Evolutionary conservation across 2,329 filamentous ascomycete species (phyloP).

Genomic region (Trichoderma atroviride): DNA sequence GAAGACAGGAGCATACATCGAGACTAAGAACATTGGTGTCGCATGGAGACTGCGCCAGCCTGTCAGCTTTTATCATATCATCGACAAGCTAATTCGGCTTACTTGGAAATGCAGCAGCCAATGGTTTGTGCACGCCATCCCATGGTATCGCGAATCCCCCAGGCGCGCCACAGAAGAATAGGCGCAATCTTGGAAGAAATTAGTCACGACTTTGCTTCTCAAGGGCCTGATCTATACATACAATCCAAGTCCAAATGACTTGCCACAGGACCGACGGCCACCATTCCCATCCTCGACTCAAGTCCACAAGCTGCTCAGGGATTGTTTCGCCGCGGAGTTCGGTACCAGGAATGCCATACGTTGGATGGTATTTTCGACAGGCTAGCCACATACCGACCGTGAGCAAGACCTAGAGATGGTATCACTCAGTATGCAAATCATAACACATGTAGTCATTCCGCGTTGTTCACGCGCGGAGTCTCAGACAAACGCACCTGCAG

Average conservation of each 20-base stretch:
- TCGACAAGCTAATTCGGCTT: background rate
- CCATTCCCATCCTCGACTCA: slow-evolving; percentile 61
- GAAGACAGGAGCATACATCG: slow-evolving; percentile 53
- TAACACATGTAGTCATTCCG: background rate
- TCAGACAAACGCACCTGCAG: slow-evolving; percentile 47
- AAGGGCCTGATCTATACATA: slow-evolving; percentile 30
- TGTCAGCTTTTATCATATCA: background rate
- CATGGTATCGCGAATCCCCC: slow-evolving; percentile 58
- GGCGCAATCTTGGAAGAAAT: slow-evolving; percentile 46
- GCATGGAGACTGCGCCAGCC: slow-evolving; percentile 54
- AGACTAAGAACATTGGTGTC: slow-evolving; percentile 66
- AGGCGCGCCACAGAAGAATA: slow-evolving; percentile 54
- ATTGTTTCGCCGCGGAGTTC: slow-evolving; percentile 37
- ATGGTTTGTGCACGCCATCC: slow-evolving; percentile 61
- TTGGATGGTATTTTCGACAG: slow-evolving; percentile 60
- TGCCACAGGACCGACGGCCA: slow-evolving; percentile 60
- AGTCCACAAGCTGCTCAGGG: slow-evolving; percentile 47
- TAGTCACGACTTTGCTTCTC: background rate
- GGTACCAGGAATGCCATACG: slow-evolving; percentile 49
- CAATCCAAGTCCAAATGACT: slow-evolving; percentile 56
- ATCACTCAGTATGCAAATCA: slow-evolving; percentile 15
- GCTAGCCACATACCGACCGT: slow-evolving; percentile 58
- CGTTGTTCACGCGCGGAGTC: background rate
- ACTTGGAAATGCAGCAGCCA: slow-evolving; percentile 40
- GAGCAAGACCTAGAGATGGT: slow-evolving; percentile 49